Conservation (phyloP, 495 filamentous ascomycete species). For the Halenospora varia region DNA sequence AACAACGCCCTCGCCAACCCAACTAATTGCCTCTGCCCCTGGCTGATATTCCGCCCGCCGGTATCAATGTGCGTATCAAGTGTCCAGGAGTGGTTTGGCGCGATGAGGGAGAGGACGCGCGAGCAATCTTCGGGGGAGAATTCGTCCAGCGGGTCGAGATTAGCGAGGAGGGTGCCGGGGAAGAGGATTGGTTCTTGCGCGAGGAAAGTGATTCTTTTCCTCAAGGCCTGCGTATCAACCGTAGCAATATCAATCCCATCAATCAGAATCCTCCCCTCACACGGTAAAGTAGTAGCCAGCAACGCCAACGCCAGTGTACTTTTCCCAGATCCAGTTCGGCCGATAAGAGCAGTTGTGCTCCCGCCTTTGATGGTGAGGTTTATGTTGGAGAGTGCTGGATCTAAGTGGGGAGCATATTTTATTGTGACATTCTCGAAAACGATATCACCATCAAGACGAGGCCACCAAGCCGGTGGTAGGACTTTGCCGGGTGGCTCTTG, state of each 20-base stretch:
- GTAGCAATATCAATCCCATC: conserved; percentile 57
- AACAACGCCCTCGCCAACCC: conserved; percentile 55
- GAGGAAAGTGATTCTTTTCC: conserved; percentile 37
- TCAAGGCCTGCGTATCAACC: conserved; percentile 55
- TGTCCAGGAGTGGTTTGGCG: conserved; percentile 46
- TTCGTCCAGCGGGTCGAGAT: conserved; percentile 43
- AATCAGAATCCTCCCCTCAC: conserved; percentile 51
- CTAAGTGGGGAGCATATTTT: conserved; percentile 70
- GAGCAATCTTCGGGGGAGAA: conserved; percentile 45
- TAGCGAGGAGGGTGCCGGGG: conserved; percentile 54
- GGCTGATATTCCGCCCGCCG: conserved; percentile 37
- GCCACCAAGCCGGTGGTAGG: conserved; percentile 72
- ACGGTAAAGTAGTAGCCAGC: conserved; percentile 51
- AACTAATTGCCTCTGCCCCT: conserved; percentile 58
- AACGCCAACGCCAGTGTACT: conserved; percentile 62
- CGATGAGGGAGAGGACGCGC: conserved; percentile 47
- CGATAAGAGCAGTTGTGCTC: conserved; percentile 42
- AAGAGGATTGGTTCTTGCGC: conserved; percentile 64
- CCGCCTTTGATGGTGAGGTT: conserved; percentile 69
- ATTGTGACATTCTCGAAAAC: conserved; percentile 72
- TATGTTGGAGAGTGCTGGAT: conserved; percentile 60
- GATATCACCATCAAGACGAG: conserved; percentile 62
- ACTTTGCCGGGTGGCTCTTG: conserved; percentile 64
- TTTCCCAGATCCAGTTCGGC: conserved; percentile 58
- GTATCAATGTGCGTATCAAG: conserved; percentile 53